Evolutionary conservation across 1,284 basidiomycete species (phyloP), one percentile per base, ranked within the genome.

Genomic region (Trametes versicolor): DNA sequence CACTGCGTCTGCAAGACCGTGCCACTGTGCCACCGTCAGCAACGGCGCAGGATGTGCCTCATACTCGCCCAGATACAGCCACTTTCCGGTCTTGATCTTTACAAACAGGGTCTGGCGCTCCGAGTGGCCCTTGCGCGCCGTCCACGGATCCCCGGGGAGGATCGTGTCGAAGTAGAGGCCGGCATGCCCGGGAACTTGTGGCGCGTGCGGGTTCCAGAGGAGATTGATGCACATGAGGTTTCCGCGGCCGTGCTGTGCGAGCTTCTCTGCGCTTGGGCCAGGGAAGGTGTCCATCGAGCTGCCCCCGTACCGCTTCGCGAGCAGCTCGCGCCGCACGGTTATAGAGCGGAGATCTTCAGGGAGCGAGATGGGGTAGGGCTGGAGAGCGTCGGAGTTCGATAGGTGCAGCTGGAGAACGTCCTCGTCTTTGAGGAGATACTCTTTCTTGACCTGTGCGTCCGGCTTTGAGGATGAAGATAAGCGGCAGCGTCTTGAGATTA

Each of bases 11-110:
- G 59, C 45, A 17, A 71, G 60, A 13, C 39, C 45, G 0, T 56
- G 15, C 78, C 79, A 81, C 65, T 81, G 79, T 39, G 74, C 70
- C 43, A 63, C 67, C 0, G 74, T 77, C 23, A 82, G 68, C 9
- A 75, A 70, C 17, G 59, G 27, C 4, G 71, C 62, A 0, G 61
- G 39, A 5, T 47, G 63, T 9, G 77, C 36, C 27, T 71, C 64
- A 43, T 81, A 82, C 63, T 75, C 70, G 3, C 80, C 80, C 51
- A 77, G 65, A 56, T 79, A 80, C 54, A 77, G 74, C 78, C 79
- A 81, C 10, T 62, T 45, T 4, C 66, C 71, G 0, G 54, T 29
- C 0, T 17, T 52, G 15, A 70, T 61, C 29, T 70, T 63, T 6
- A 70, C 64, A 27, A 74, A 71, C 17, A 73, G 50, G 5, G 65